Evolutionary conservation across 106 monocot genomes (phyloP).

Genomic region (Dendrobium nobile): DNA sequence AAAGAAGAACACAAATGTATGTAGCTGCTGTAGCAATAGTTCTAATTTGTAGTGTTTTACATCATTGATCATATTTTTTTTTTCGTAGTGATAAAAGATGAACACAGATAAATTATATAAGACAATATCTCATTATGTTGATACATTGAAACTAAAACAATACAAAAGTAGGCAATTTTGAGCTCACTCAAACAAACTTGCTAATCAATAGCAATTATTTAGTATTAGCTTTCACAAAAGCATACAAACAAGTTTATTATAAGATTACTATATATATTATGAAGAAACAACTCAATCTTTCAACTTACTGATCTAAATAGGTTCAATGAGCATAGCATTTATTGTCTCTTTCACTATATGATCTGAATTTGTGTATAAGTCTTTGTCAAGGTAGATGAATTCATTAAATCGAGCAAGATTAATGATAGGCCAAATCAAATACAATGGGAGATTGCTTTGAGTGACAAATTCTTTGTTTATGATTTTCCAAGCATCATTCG

Average conservation of each 20-base stretch:
- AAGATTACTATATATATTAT: background rate
- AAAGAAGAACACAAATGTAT: too few species aligned
- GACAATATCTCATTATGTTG: too few species aligned
- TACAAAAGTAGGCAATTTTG: too few species aligned
- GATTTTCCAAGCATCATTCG: background rate
- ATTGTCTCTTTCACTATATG: background rate
- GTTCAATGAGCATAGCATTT: background rate
- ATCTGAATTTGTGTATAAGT: background rate
- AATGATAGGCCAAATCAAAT: background rate
- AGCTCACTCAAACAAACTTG: too few species aligned
- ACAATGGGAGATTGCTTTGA: background rate
- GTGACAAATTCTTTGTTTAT: background rate
- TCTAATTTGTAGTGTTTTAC: too few species aligned
- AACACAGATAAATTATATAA: too few species aligned
- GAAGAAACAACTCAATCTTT: background rate
- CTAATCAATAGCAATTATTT: too few species aligned
- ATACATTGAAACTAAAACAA: too few species aligned
- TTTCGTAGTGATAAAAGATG: too few species aligned
- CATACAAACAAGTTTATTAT: background rate
- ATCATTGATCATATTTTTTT: too few species aligned
- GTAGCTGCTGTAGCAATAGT: too few species aligned
- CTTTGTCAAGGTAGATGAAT: background rate
- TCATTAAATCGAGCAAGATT: slow-evolving; percentile 4
- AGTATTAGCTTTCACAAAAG: too few species aligned
- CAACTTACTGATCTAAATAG: background rate